Base-by-base conservation (phyloP, 2,329 filamentous ascomycete genomes). In the Apiospora arundinis region DNA sequence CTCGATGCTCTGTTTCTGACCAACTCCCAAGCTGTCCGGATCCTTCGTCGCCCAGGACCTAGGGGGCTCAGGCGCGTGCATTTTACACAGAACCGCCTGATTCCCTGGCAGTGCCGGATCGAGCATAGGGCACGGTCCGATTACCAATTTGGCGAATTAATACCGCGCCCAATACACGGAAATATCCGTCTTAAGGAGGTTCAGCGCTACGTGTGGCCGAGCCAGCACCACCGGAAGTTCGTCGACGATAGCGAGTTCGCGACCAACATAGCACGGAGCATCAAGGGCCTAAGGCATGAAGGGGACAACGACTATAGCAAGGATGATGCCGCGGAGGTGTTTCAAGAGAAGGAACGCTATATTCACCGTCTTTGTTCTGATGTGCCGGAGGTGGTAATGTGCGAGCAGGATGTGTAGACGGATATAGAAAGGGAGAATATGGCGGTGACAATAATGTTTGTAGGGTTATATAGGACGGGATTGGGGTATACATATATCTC, bases 1-100 rank as follows among this genome's bases (percentile, higher is more conserved):
- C 70, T 74, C 32, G 72, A 74, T n/a, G 69, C 72, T 14, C 14
- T 71, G 12, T 70, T 73, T 52, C 69, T 74, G 12, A 71, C 70
- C 7, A 23, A 68, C 12, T 21, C 44, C 0, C 37, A 63, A 0
- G 73, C 65, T n/a, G 70, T 71, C 4, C n/a, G 18, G 0, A 45
- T 73, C 16, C 56, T 75, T 7, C 70, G 67, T 14, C 40, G 71
- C 16, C 25, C 65, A 16, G n/a, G 69, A n/a, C 63, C 73, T 6
- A 44, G 40, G 49, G 70, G 69, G 37, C 69, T 74, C n/a, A 63
- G 71, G n/a, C 69, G 69, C 21, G 8, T 74, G 12, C 32, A 11
- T 2, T 74, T 74, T 66, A 70, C 70, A 49, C 73, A 74, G 67
- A 63, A 46, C 44, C 45, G 48, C 52, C 46, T 69, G 49, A 16